Evolutionary conservation across 2,329 filamentous ascomycete genomes (phyloP).

Genomic region (Lachnellula subtilissima): DNA sequence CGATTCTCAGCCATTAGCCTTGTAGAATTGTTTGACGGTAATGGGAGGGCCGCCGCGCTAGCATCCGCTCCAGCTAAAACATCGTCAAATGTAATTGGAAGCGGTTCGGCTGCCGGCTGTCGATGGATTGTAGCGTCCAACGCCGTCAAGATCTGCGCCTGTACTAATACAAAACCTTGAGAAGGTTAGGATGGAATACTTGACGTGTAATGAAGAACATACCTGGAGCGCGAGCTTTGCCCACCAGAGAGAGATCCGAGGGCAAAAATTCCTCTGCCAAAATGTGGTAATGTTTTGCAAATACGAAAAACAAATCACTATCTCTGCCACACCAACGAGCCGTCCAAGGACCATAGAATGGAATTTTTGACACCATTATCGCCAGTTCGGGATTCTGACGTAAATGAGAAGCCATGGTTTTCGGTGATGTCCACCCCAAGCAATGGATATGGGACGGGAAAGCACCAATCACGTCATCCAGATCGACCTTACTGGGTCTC

Average conservation of each 20-base stretch:
- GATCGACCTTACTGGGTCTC: conserved; percentile 40
- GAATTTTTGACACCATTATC: conserved; percentile 54
- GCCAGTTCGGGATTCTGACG: conserved; percentile 49
- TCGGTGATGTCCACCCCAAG: conserved; percentile 57
- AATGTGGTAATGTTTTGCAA: conserved; percentile 66
- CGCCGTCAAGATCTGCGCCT: conserved; percentile 62
- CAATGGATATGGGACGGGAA: conserved; percentile 47
- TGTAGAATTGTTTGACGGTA: conserved; percentile 54
- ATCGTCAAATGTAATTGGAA: conserved; percentile 61
- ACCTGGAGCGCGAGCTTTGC: conserved; percentile 54
- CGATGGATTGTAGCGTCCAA: conserved; percentile 65
- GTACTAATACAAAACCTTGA: conserved; percentile 56
- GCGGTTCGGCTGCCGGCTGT: conserved; percentile 44
- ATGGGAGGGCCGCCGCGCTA: conserved; percentile 48
- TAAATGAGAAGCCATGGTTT: conserved; percentile 50
- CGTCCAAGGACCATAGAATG: conserved; percentile 67
- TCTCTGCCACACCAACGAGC: conserved; percentile 68
- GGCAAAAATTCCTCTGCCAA: conserved; percentile 56
- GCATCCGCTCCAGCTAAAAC: conserved; percentile 56
- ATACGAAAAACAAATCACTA: conserved; percentile 70
- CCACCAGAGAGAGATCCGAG: conserved; percentile 45
- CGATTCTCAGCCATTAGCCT: conserved; percentile 68
- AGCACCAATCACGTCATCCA: conserved; percentile 32
- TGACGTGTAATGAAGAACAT: neutral
- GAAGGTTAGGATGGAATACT: conserved; percentile 11